Conservation (phyloP, 176 grass and related monocot genomes). For the Oryza brachyantha region DNA sequence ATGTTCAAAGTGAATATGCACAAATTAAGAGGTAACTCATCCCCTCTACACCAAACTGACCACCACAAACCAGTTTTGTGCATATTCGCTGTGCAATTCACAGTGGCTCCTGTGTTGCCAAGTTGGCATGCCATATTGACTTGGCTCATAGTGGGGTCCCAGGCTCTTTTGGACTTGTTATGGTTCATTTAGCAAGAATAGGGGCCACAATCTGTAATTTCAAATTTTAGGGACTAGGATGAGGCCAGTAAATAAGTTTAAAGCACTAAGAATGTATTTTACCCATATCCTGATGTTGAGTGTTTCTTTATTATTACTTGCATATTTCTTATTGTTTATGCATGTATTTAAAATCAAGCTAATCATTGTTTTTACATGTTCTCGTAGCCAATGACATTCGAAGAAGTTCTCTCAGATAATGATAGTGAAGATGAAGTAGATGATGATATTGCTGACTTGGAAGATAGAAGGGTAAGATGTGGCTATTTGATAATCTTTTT, state of each 20-base stretch:
- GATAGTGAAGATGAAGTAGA: slow-evolving; percentile 98
- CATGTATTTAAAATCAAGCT: slow-evolving; percentile 29
- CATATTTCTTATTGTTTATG: background rate
- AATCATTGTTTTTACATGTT: background rate
- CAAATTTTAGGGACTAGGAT: background rate
- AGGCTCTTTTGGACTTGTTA: background rate
- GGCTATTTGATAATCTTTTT: slow-evolving; percentile 5
- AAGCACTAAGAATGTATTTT: background rate
- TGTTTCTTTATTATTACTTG: background rate
- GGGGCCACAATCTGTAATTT: background rate
- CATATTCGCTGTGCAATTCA: too few species aligned
- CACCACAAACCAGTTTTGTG: too few species aligned
- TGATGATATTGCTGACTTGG: slow-evolving; percentile 79
- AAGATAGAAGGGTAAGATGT: slow-evolving; percentile 78
- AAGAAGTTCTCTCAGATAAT: slow-evolving; percentile 65
- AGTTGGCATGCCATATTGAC: too few species aligned
- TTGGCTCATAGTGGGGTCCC: too few species aligned
- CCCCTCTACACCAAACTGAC: too few species aligned
- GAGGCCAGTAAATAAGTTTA: background rate
- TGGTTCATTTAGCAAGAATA: background rate
- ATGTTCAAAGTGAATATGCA: too few species aligned
- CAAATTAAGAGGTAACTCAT: too few species aligned
- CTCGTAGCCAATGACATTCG: slow-evolving; percentile 68
- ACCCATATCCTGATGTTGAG: background rate
- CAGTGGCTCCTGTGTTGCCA: too few species aligned